Percentiles rank a stretch among this genome's conserved stretches.
Evolutionary conservation across 805 yeast species (phyloP).

Genomic region (Millerago galiae): DNA sequence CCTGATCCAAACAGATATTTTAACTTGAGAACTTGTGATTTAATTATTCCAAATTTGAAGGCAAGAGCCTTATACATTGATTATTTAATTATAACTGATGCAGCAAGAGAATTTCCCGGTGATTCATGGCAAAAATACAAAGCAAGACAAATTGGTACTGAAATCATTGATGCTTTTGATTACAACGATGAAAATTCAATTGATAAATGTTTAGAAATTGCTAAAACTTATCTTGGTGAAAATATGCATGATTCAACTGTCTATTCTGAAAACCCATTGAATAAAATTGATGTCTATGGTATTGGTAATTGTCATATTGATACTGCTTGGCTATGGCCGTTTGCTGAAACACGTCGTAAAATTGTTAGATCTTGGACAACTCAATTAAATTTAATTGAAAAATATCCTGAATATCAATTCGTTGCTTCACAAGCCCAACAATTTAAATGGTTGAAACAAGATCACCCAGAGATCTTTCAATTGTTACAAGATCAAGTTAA

Average conservation of each 20-base stretch:
- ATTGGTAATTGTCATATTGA: slow-evolving; percentile 96
- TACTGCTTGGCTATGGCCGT: slow-evolving; percentile 99
- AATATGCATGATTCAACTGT: slow-evolving; percentile 62
- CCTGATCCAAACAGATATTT: slow-evolving; percentile 73
- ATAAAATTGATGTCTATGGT: slow-evolving; percentile 61
- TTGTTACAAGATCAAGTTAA: slow-evolving; percentile 54
- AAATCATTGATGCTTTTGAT: slow-evolving; percentile 81
- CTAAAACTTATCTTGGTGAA: slow-evolving; percentile 57
- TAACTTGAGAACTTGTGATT: slow-evolving; percentile 60
- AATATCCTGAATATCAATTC: slow-evolving; percentile 88
- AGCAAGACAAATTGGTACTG: slow-evolving; percentile 74
- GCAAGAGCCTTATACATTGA: slow-evolving; percentile 77
- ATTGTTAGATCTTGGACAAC: slow-evolving; percentile 94
- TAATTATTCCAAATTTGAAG: slow-evolving; percentile 72
- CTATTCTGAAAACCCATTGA: slow-evolving; percentile 30
- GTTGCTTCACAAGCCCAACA: slow-evolving; percentile 97
- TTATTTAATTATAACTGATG: slow-evolving; percentile 85
- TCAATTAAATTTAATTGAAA: slow-evolving; percentile 75
- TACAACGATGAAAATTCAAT: slow-evolving; percentile 55
- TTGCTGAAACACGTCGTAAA: slow-evolving; percentile 90
- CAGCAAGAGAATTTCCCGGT: slow-evolving; percentile 77
- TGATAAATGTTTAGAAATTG: slow-evolving; percentile 57
- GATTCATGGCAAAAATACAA: slow-evolving; percentile 76
- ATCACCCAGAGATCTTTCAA: slow-evolving; percentile 75
- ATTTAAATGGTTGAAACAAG: slow-evolving; percentile 82